These are phyloP conservation scores for Emydomyces testavorans DNA, from an alignment of 2,329 filamentous ascomycete genomes.

Conservation along the genomic window DNA sequence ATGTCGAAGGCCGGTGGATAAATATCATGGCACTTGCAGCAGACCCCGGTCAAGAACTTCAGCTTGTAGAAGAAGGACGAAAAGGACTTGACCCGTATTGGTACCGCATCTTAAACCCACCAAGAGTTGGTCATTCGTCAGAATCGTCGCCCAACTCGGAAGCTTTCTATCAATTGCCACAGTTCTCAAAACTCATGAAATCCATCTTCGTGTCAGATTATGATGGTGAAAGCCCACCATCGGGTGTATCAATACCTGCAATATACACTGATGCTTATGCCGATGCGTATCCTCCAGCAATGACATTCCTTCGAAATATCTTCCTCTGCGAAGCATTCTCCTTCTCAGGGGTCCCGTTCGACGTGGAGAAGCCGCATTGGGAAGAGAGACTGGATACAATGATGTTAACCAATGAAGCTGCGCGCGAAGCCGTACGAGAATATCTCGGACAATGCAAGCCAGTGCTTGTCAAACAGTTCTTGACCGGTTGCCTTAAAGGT, in stretches of 20 bases:
- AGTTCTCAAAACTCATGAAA: slow-evolving; percentile 27
- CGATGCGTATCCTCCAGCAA: slow-evolving; percentile 54
- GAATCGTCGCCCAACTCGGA: slow-evolving; percentile 29
- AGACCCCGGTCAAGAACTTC: slow-evolving; percentile 56
- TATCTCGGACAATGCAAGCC: slow-evolving; percentile 27
- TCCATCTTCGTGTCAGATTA: slow-evolving; percentile 16
- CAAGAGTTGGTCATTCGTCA: slow-evolving; percentile 31
- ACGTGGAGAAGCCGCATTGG: slow-evolving; percentile 65
- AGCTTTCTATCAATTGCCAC: slow-evolving; percentile 32
- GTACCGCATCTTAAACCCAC: slow-evolving; percentile 51
- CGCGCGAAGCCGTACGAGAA: slow-evolving; percentile 44
- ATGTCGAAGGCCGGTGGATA: slow-evolving; percentile 74
- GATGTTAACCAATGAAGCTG: slow-evolving; percentile 56
- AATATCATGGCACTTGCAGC: slow-evolving; percentile 69
- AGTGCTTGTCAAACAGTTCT: slow-evolving; percentile 32
- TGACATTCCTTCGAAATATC: slow-evolving; percentile 56
- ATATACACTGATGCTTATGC: slow-evolving; percentile 24
- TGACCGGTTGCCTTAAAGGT: slow-evolving; percentile 37
- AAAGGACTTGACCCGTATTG: slow-evolving; percentile 75
- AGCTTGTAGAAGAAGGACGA: slow-evolving; percentile 78
- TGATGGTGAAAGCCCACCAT: slow-evolving; percentile 26
- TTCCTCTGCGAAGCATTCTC: slow-evolving; percentile 47
- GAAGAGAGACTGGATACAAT: slow-evolving; percentile 64
- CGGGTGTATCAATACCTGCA: slow-evolving; percentile 20
- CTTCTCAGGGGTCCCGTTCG: slow-evolving; percentile 33